phyloP scores from a whole-genome alignment of 306 rosid genomes.

The Malus sylvestris region DNA sequence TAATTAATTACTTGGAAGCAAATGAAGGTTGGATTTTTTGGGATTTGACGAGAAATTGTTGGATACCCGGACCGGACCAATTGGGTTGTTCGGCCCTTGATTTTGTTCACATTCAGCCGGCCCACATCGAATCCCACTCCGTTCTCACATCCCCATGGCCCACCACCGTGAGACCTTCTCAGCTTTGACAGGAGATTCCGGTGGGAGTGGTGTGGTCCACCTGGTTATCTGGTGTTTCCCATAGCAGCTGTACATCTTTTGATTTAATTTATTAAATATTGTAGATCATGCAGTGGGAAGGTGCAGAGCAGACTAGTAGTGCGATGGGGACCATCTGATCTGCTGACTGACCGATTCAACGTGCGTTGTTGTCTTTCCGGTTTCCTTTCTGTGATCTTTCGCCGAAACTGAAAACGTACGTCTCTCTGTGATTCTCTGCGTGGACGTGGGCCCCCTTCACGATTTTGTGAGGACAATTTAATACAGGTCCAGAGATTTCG shows the following conservation, averaged over 20 bases:
- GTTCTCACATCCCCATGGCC: too few species aligned
- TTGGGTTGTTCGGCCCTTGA: too few species aligned
- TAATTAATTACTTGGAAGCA: background rate
- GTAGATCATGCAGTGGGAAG: background rate
- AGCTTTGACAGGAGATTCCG: background rate
- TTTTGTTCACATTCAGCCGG: too few species aligned
- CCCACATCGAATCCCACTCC: too few species aligned
- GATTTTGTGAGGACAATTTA: background rate
- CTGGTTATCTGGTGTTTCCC: slow-evolving; percentile 11
- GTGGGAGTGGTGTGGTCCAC: background rate
- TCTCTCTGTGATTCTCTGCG: background rate
- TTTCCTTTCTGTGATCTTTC: background rate
- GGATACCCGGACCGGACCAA: too few species aligned
- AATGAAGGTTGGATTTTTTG: background rate
- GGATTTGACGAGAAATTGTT: too few species aligned
- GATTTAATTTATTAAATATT: background rate
- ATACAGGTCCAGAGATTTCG: background rate
- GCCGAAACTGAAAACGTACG: too few species aligned
- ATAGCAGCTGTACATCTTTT: background rate
- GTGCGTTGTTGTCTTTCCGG: background rate
- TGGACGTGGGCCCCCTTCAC: background rate
- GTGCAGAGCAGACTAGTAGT: too few species aligned
- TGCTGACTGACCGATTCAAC: background rate
- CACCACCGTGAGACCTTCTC: too few species aligned
- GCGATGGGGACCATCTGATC: background rate